Base-by-base conservation (phyloP, 176 grass and related monocot genomes). In the Musa schizocarpa region DNA sequence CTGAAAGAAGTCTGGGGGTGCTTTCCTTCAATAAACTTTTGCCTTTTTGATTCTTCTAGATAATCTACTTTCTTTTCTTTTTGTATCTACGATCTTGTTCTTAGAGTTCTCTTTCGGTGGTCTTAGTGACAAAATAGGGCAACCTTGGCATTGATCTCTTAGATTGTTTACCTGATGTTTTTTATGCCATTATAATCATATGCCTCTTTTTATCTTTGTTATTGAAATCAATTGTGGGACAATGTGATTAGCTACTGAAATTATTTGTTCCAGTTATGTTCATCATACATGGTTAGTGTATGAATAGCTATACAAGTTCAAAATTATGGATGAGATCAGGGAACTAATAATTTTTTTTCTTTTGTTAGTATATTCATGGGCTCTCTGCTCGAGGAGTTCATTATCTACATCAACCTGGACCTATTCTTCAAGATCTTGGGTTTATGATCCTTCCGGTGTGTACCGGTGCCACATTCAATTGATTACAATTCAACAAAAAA, bases 301-400 rank as follows among this genome's bases (percentile, higher is more conserved):
- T 43, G 34, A 43, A 43, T 43, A 43, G 34, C 34, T 43, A 5
- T 43, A 43, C 34, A 43, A 43, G 34, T 43, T 3, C 6, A 43
- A 43, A 5, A 43, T 43, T 43, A 61, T 61, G 57, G 57, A n/a
- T 61, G 9, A 65, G 34, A 43, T 43, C 10, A 20, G 26, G 19
- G 9, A 52, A 49, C 34, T 11, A 49, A 12, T 3, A 53, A 86
- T 77, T 86, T 76, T 83, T 74, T 68, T 54, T 75, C 87, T 89
- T 83, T 86, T 93, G 65, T 29, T 83, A 99, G 88, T 95, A 99
- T 71, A 74, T 86, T 80, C 96, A 99, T 86, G 96, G 86, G 62
- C 71, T 99, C 77, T 86, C 91, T 86, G 88, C 96, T 84, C 88
- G 88, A 79, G 96, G 96, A 74, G 88, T 99, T 75, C 96, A 99